These are phyloP conservation scores for Calonectria pseudoreteaudii DNA, from an alignment of 2,329 filamentous ascomycete species.

Conservation along the genomic window DNA sequence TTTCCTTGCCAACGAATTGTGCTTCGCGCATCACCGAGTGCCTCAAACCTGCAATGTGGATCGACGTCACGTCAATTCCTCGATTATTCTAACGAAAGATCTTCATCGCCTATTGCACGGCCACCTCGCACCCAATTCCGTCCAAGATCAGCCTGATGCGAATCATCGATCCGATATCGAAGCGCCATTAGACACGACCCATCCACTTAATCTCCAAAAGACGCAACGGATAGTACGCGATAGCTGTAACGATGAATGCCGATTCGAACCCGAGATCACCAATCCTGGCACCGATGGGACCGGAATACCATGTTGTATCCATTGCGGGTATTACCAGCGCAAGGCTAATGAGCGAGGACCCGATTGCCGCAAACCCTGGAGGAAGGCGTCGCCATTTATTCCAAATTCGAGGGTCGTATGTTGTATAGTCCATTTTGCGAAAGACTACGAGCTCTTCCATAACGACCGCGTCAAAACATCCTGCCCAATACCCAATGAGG, in stretches of 20 bases:
- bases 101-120: background rate
- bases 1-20: background rate
- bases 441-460: constrained; percentile 58
- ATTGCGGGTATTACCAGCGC: constrained; percentile 57
- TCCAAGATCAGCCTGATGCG: background rate
- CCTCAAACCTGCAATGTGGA: background rate
- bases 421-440: constrained; percentile 53
- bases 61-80: background rate
- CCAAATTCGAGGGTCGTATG: constrained; percentile 57
- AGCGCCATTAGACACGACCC: constrained; percentile 34
- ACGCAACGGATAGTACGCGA: constrained; percentile 55
- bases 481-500: constrained; percentile 60
- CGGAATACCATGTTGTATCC: constrained; percentile 56
- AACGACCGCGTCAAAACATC: constrained; percentile 56
- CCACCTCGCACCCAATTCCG: background rate
- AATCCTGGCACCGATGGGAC: constrained; percentile 55
- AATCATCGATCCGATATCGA: background rate
- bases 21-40: background rate
- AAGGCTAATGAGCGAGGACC: constrained; percentile 56
- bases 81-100: background rate
- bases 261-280: constrained; percentile 61
- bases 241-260: constrained; percentile 54
- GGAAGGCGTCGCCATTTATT: constrained; percentile 56
- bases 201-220: constrained; percentile 46
- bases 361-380: constrained; percentile 56